Conservation (phyloP, 2,329 filamentous ascomycete species). For the Rutstroemia sp. region DNA sequence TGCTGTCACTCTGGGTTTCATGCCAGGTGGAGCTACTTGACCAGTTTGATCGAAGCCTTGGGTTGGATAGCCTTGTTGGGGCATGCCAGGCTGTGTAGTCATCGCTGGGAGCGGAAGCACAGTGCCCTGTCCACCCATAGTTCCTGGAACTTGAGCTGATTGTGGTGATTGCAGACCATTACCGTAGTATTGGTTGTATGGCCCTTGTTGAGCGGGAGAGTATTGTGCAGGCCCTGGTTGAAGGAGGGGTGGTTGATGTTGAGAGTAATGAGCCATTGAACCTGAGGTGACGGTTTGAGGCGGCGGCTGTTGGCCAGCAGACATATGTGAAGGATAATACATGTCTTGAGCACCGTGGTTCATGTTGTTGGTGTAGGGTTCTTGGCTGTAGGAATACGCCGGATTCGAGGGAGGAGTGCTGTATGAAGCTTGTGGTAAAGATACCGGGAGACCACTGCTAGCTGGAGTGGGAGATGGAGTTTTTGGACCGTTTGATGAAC, state of each 20-base stretch:
- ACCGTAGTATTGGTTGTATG: slow-evolving; percentile 66
- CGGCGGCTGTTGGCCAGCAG: slow-evolving; percentile 64
- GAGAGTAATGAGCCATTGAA: slow-evolving; percentile 68
- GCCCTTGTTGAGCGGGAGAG: slow-evolving; percentile 39
- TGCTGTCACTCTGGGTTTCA: slow-evolving; percentile 93
- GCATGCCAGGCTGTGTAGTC: slow-evolving; percentile 41
- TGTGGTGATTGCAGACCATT: slow-evolving; percentile 79
- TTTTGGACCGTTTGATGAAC: slow-evolving; percentile 56
- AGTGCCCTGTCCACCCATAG: slow-evolving; percentile 58
- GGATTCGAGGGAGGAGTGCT: slow-evolving; percentile 31
- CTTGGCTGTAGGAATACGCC: slow-evolving; percentile 34
- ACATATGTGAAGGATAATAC: slow-evolving; percentile 79
- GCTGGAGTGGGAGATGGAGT: slow-evolving; percentile 66
- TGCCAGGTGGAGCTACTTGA: slow-evolving; percentile 83
- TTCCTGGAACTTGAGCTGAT: slow-evolving; percentile 57
- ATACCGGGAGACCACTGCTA: slow-evolving; percentile 37
- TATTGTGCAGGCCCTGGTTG: slow-evolving; percentile 68
- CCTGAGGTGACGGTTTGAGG: slow-evolving; percentile 72
- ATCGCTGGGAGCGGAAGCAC: slow-evolving; percentile 60
- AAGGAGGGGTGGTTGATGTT: slow-evolving; percentile 64
- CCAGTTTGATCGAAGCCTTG: slow-evolving; percentile 73
- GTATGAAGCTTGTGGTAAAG: slow-evolving; percentile 31
- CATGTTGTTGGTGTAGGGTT: slow-evolving; percentile 52
- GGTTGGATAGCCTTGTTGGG: slow-evolving; percentile 40
- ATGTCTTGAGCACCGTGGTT: slow-evolving; percentile 76